phyloP scores from a whole-genome alignment of 2,329 filamentous ascomycete genomes.

The Aspergillus flavus region DNA sequence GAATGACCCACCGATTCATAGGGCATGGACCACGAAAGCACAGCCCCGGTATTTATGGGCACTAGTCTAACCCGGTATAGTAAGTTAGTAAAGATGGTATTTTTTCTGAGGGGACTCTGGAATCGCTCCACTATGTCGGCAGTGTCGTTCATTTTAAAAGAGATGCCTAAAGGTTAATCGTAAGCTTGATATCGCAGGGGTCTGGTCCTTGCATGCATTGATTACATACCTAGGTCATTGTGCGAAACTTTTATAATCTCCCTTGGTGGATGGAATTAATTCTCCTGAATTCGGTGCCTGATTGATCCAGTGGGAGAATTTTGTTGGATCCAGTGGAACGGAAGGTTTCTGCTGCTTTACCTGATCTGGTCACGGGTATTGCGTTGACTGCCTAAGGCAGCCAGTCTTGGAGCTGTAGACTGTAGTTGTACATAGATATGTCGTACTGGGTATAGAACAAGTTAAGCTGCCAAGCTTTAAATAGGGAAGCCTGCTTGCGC shows the following conservation, averaged over 20 bases:
- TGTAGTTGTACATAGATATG: no score
- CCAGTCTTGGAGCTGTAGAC: no score
- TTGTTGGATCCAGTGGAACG: neutral
- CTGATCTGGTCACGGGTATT: neutral
- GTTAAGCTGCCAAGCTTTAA: neutral
- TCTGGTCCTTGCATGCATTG: neutral
- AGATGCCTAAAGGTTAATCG: neutral
- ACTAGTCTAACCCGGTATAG: neutral
- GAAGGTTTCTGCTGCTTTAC: neutral
- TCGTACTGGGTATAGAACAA: neutral
- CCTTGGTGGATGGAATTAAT: neutral
- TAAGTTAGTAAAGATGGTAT: no score
- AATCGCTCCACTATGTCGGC: neutral
- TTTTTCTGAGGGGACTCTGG: neutral
- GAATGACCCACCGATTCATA: slow-evolving; percentile 3
- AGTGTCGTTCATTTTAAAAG: neutral
- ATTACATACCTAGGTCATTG: neutral
- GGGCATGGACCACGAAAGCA: neutral
- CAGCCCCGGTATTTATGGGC: neutral
- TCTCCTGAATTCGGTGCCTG: neutral
- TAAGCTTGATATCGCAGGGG: neutral
- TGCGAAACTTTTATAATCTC: no score
- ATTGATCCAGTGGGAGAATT: neutral
- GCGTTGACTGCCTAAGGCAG: neutral
- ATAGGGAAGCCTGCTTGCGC: slow-evolving; percentile 4